Evolutionary conservation across 768 basidiomycete species (phyloP), one percentile per base, ranked within the genome.

Genomic region (Astraeus odoratus): DNA sequence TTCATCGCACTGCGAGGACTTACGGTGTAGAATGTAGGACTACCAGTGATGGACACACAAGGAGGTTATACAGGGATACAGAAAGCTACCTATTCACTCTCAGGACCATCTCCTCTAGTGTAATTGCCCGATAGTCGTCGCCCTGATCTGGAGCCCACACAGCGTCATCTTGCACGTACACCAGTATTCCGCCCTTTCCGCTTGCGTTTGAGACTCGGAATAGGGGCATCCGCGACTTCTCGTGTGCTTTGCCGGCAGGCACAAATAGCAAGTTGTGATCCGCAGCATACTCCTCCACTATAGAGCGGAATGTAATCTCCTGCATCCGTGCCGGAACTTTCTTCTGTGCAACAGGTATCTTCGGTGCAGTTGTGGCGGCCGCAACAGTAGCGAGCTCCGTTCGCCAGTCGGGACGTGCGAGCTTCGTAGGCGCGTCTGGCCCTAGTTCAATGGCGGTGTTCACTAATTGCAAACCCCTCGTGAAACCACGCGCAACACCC

Each of bases 141-240:
- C 67, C 69, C n/a, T n/a, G n/a, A 19, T 81, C 77, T 8, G 79
- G 73, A 3, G 86, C 84, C 86, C 94, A 98, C 12, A 97, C 89
- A 1, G 93, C 94, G 66, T 96, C 93, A 55, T 96, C 93, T 52
- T 81, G 69, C 34, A 98, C 77, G 66, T 95, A 99, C 19, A 96
- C 83, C 54, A 91, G 69, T 34, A 97, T 58, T 0, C 95, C 95
- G 8, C 89, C 86, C 56, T 81, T 84, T 9, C 91, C 93, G 61
- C 90, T 89, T 12, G 78, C 78, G 18, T 74, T 81, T 45, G 89
- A 87, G 10, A 97, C 81, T 40, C 84, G 78, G 72, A 83, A 97
- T 40, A 98, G 63, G 6, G 91, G 91, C 82, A 94, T 87, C 44
- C 94, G 78, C 15, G 92, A 91, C 37, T 68, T 72, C 54, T 85